These are phyloP conservation scores for Ajuga reptans DNA, from an alignment of 305 asterid genomes.

Conservation along the genomic window DNA sequence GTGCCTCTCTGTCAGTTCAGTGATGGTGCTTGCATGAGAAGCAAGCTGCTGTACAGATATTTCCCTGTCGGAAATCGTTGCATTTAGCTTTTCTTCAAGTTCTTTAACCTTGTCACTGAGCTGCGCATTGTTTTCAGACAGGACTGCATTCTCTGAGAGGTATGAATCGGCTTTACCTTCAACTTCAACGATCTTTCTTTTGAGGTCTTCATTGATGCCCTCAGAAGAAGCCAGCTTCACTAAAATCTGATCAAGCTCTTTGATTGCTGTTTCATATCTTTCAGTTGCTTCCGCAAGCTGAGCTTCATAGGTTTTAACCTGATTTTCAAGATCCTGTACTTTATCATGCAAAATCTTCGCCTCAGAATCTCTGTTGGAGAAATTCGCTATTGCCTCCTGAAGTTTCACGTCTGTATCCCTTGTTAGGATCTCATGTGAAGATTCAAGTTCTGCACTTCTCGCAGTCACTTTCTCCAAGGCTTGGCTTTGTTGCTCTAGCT, in stretches of 20 bases:
- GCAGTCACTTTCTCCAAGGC: slow-evolving; percentile 50
- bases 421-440: slow-evolving; percentile 45
- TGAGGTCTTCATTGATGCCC: slow-evolving; percentile 41
- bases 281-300: slow-evolving; percentile 60
- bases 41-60: slow-evolving; percentile 42
- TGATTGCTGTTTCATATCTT: slow-evolving; percentile 34
- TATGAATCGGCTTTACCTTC: slow-evolving; percentile 47
- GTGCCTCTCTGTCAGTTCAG: slow-evolving; percentile 58
- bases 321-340: slow-evolving; percentile 50
- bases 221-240: slow-evolving; percentile 49
- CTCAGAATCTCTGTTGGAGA: slow-evolving; percentile 64
- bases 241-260: slow-evolving; percentile 53
- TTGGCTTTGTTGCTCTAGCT: slow-evolving; percentile 50
- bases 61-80: slow-evolving; percentile 49
- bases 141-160: slow-evolving; percentile 47
- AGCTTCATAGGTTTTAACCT: slow-evolving; percentile 46
- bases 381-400: slow-evolving; percentile 55
- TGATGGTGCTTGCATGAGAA: slow-evolving; percentile 49
- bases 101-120: slow-evolving; percentile 50
- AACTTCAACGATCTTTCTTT: slow-evolving; percentile 44
- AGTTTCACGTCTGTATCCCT: slow-evolving; percentile 57
- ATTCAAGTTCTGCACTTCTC: slow-evolving; percentile 51
- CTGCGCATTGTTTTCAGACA: slow-evolving; percentile 46
- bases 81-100: slow-evolving; percentile 43
- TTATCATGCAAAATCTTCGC: slow-evolving; percentile 51